phyloP scores from a whole-genome alignment of 345 rosid genomes.

The Boechera stricta region DNA sequence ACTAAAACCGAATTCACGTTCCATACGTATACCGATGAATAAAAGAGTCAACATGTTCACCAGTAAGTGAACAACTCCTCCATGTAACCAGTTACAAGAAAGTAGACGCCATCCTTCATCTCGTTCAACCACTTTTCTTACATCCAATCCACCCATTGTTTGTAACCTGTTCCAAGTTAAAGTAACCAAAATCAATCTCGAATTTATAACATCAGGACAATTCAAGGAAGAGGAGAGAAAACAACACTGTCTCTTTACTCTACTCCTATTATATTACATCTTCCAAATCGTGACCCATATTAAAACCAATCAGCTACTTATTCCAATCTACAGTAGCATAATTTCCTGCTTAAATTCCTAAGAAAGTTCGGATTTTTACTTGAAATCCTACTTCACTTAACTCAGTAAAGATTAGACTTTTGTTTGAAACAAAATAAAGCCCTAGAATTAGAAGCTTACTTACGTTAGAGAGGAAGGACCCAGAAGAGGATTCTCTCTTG shows the following conservation, averaged over 20 bases:
- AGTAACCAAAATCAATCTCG: constrained; percentile 18
- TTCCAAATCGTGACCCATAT: neutral
- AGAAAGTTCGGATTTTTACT: too few relatives aligned
- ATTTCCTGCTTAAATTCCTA: neutral
- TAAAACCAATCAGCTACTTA: constrained; percentile 3
- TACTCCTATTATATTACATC: neutral
- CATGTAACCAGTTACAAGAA: constrained; percentile 91
- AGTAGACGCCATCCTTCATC: constrained; percentile 87
- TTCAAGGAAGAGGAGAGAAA: neutral
- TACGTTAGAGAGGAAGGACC: constrained; percentile 91
- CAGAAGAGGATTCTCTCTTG: constrained; percentile 89
- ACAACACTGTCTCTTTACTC: neutral
- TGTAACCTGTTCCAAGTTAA: constrained; percentile 54
- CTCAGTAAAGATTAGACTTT: constrained; percentile 5
- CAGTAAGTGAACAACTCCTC: constrained; percentile 79
- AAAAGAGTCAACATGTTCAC: constrained; percentile 92
- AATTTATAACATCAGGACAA: neutral
- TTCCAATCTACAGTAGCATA: neutral
- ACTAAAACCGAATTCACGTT: constrained; percentile 93
- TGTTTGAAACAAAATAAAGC: neutral
- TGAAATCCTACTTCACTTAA: neutral
- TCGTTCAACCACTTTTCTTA: constrained; percentile 59
- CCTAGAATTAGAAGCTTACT: constrained; percentile 52
- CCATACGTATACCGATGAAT: constrained; percentile 84
- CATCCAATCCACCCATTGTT: constrained; percentile 83